These are phyloP conservation scores for Neckera pumila DNA, from an alignment of 225 moss, liverwort and hornwort species.

Conservation along the genomic window DNA sequence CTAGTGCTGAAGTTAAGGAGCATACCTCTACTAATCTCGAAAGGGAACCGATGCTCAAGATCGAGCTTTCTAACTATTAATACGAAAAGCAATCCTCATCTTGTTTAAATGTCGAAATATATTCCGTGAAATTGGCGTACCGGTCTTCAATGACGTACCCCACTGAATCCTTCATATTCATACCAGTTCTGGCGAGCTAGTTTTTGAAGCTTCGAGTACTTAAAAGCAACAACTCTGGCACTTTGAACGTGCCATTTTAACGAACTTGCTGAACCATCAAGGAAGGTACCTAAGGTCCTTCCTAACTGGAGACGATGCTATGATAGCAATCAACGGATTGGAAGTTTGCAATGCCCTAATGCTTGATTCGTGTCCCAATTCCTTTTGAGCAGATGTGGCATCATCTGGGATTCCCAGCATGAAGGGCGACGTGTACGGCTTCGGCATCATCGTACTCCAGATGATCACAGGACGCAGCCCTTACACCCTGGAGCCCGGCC, in stretches of 20 bases:
- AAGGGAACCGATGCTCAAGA: background rate
- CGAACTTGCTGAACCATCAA: background rate
- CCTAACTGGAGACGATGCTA: background rate
- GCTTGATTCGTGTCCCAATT: background rate
- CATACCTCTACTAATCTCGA: background rate
- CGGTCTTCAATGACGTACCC: too few relatives aligned
- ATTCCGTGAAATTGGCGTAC: background rate
- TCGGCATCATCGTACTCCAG: constrained; percentile 31
- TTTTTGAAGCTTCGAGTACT: too few relatives aligned
- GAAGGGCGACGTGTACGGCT: constrained; percentile 45
- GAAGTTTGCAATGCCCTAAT: background rate
- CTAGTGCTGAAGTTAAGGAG: background rate
- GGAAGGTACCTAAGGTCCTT: background rate
- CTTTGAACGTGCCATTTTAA: background rate
- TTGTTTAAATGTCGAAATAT: background rate
- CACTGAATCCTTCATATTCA: too few relatives aligned
- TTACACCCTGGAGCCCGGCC: background rate
- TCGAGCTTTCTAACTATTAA: too few relatives aligned
- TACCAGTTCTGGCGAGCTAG: too few relatives aligned
- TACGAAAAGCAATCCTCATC: background rate
- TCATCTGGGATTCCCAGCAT: constrained; percentile 13
- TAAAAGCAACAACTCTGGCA: too few relatives aligned
- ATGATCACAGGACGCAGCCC: constrained; percentile 34
- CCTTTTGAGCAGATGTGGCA: constrained; percentile 16
- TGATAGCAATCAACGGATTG: background rate